A percentile compares a stretch with the other conserved stretches of the same genome.
These are phyloP conservation scores for Lipomyces starkeyi DNA, from an alignment of 805 yeast genomes.

Conservation along the genomic window DNA sequence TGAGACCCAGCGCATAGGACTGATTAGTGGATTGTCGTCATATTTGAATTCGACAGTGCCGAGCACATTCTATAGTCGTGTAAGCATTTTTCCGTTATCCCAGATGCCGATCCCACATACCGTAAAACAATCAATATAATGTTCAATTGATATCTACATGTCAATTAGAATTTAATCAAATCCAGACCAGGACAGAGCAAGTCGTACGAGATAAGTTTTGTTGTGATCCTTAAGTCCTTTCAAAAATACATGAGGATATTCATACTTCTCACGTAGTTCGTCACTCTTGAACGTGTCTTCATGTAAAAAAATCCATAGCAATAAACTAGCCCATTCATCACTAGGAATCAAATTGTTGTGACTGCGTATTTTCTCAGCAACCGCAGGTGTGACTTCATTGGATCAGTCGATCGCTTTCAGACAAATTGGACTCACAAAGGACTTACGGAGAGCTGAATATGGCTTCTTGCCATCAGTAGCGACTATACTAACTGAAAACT, in stretches of 20 bases:
- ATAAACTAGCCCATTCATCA: slow-evolving; percentile 19
- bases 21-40: slow-evolving; percentile 11
- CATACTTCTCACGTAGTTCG: slow-evolving; percentile 7
- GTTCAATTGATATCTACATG: slow-evolving; percentile 16
- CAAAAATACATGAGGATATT: slow-evolving; percentile 18
- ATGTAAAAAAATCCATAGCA: slow-evolving; percentile 16
- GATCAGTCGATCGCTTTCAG: not conserved
- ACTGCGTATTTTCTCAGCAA: not conserved
- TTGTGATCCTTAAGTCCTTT: slow-evolving; percentile 7
- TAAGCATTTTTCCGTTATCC: not conserved
- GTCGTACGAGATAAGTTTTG: slow-evolving; percentile 4
- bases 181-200: not conserved
- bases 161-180: not conserved
- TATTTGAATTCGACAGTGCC: slow-evolving; percentile 11
- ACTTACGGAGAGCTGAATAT: slow-evolving; percentile 12
- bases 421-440: not conserved
- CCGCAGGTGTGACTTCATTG: not conserved
- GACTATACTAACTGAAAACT: slow-evolving; percentile 9
- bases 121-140: slow-evolving; percentile 16
- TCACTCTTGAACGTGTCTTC: slow-evolving; percentile 12
- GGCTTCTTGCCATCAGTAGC: slow-evolving; percentile 25
- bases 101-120: slow-evolving; percentile 1
- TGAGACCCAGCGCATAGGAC: slow-evolving; percentile 9
- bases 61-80: slow-evolving; percentile 13
- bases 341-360: slow-evolving; percentile 3